Evolutionary conservation across 768 basidiomycete species (phyloP).

Genomic region (Rhodocollybia butyracea): DNA sequence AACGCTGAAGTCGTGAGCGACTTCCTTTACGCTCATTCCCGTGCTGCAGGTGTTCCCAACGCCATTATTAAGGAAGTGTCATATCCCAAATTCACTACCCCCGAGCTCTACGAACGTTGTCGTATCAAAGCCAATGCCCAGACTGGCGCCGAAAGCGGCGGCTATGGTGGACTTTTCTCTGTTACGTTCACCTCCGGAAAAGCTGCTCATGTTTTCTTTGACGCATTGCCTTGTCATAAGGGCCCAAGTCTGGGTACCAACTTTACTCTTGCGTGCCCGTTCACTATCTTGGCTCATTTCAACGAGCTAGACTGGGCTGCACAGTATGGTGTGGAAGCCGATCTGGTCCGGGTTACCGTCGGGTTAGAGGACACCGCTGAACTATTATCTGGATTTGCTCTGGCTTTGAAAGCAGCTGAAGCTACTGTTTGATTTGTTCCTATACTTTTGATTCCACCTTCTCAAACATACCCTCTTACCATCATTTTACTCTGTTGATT

Average conservation of each 20-base stretch:
- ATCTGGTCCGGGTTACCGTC: slow-evolving; percentile 86
- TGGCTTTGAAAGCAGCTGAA: slow-evolving; percentile 76
- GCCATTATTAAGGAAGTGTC: slow-evolving; percentile 77
- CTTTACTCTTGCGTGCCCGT: slow-evolving; percentile 94
- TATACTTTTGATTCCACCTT: background rate
- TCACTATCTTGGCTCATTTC: slow-evolving; percentile 90
- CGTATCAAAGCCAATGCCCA: slow-evolving; percentile 41
- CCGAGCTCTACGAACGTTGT: slow-evolving; percentile 67
- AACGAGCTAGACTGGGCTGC: slow-evolving; percentile 90
- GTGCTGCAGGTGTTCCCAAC: slow-evolving; percentile 31
- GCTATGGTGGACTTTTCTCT: slow-evolving; percentile 87
- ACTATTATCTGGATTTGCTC: slow-evolving; percentile 56
- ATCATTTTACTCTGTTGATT: slow-evolving; percentile 23
- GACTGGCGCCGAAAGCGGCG: slow-evolving; percentile 40
- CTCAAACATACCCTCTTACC: slow-evolving; percentile 19
- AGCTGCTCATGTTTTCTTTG: slow-evolving; percentile 80
- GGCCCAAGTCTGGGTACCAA: slow-evolving; percentile 93
- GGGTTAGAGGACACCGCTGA: slow-evolving; percentile 74
- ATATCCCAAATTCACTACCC: slow-evolving; percentile 83
- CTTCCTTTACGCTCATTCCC: slow-evolving; percentile 61
- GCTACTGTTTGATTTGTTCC: slow-evolving; percentile 8
- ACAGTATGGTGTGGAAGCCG: slow-evolving; percentile 78
- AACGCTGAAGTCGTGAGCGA: slow-evolving; percentile 86
- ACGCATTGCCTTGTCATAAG: slow-evolving; percentile 78
- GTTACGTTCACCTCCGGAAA: slow-evolving; percentile 70